Percentiles rank a stretch among this genome's conserved stretches.
phyloP scores from a whole-genome alignment of 164 flowering plant species.

The Stephania cephalantha region DNA sequence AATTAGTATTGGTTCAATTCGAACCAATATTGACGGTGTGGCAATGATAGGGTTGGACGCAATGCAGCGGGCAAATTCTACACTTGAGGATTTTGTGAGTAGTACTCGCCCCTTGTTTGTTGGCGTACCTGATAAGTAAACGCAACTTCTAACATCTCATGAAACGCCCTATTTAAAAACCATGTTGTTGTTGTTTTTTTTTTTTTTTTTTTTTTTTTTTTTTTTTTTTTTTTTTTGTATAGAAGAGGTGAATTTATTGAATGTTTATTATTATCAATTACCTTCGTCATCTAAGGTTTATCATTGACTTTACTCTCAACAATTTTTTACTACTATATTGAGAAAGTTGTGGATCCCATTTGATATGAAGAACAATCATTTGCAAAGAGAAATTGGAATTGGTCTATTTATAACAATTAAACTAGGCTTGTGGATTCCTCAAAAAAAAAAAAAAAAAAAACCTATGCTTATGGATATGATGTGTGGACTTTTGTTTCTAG shows the following conservation, averaged over 20 bases:
- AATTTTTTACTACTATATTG: neutral
- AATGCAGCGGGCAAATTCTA: slow-evolving; percentile 87
- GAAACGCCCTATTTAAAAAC: neutral
- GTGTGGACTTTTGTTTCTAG: neutral
- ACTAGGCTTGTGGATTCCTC: too few species aligned
- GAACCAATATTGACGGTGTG: slow-evolving; percentile 20
- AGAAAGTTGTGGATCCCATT: neutral
- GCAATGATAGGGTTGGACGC: slow-evolving; percentile 69
- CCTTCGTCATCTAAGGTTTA: neutral
- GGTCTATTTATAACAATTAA: neutral
- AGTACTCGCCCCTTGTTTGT: slow-evolving; percentile 6
- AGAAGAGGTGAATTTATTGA: neutral
- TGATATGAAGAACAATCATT: neutral
- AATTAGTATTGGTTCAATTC: slow-evolving; percentile 11
- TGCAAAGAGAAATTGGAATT: neutral
- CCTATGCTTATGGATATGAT: neutral
- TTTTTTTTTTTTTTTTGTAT: neutral
- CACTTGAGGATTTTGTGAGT: slow-evolving; percentile 96
- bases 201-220: neutral
- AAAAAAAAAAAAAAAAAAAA: too few species aligned
- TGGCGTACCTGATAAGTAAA: neutral
- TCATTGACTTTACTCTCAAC: neutral
- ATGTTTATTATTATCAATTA: neutral
- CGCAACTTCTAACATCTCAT: neutral
- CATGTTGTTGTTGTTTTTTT: neutral